These are phyloP conservation scores for Geum urbanum DNA, from an alignment of 306 rosid species.

Conservation along the genomic window DNA sequence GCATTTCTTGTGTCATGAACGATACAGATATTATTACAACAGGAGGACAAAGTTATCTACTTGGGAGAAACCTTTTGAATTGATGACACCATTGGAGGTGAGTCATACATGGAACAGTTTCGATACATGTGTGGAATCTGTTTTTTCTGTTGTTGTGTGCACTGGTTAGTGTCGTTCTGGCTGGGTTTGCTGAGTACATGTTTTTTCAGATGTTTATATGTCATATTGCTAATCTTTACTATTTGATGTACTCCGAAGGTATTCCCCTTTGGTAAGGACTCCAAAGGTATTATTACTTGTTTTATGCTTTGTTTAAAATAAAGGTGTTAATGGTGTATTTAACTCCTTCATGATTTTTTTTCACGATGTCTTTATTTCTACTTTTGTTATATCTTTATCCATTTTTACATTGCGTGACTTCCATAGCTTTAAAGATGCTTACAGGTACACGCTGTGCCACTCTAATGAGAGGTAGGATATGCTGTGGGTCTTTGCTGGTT, in stretches of 20 bases:
- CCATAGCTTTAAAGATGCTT: conserved; percentile 76
- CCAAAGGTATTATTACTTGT: conserved; percentile 31
- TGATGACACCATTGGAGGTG: conserved; percentile 92
- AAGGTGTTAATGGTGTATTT: conserved; percentile 17
- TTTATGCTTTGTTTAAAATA: conserved; percentile 23
- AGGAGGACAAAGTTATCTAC: conserved; percentile 71
- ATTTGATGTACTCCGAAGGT: conserved; percentile 28
- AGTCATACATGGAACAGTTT: conserved; percentile 38
- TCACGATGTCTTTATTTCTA: not conserved
- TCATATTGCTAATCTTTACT: conserved; percentile 18
- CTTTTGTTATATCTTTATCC: conserved; percentile 26
- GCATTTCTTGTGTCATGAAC: not conserved
- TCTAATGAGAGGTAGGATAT: conserved; percentile 80
- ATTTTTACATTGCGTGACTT: conserved; percentile 39
- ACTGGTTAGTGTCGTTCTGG: not conserved
- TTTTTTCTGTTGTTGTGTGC: not conserved
- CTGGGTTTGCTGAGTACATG: not conserved
- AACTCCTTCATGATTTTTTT: conserved; percentile 26
- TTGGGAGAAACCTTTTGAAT: conserved; percentile 90
- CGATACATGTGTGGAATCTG: conserved; percentile 15
- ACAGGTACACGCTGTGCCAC: conserved; percentile 80
- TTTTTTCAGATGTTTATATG: conserved; percentile 19
- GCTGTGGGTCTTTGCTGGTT: conserved; percentile 82
- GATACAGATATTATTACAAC: conserved; percentile 81
- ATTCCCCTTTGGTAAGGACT: conserved; percentile 29